These are phyloP conservation scores for Boletus rubroflammeus DNA, from an alignment of 768 basidiomycete genomes.

Conservation along the genomic window DNA sequence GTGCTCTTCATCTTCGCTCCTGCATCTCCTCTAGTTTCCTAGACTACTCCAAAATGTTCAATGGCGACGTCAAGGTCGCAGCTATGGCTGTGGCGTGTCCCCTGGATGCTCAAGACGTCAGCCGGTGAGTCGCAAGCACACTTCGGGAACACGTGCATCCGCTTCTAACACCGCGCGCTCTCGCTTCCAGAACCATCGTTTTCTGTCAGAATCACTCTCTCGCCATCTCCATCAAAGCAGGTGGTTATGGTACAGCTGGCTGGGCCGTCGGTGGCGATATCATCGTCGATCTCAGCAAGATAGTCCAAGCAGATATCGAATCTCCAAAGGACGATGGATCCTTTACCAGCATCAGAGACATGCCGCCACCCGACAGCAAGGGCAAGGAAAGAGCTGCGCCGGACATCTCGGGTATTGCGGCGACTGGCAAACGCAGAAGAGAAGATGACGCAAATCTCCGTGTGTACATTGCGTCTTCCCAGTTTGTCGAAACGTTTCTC, in stretches of 20 bases:
- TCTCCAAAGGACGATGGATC: constrained; percentile 48
- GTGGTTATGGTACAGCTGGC: constrained; percentile 88
- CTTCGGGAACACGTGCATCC: constrained; percentile 1
- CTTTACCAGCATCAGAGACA: constrained; percentile 60
- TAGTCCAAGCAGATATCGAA: constrained; percentile 69
- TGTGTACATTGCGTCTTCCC: constrained; percentile 54
- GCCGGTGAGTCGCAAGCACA: constrained; percentile 53
- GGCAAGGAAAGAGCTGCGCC: constrained; percentile 42
- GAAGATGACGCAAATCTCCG: constrained; percentile 53
- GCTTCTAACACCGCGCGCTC: constrained; percentile 1
- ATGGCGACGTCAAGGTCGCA: constrained; percentile 63
- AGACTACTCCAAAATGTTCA: constrained; percentile 54
- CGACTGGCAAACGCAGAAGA: constrained; percentile 49
- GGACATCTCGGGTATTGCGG: constrained; percentile 7
- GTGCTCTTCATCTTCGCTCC: not conserved
- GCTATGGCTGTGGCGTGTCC: constrained; percentile 71
- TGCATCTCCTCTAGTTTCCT: constrained; percentile 21
- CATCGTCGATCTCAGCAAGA: constrained; percentile 72
- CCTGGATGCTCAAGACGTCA: constrained; percentile 75
- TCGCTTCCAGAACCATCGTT: constrained; percentile 49
- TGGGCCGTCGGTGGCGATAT: constrained; percentile 87
- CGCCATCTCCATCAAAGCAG: constrained; percentile 80
- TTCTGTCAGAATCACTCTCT: constrained; percentile 73
- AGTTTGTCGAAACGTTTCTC: constrained; percentile 49
- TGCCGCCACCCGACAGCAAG: constrained; percentile 49